phyloP scores from a whole-genome alignment of 2,329 filamentous ascomycete species.

The Basipetospora chlamydospora region DNA sequence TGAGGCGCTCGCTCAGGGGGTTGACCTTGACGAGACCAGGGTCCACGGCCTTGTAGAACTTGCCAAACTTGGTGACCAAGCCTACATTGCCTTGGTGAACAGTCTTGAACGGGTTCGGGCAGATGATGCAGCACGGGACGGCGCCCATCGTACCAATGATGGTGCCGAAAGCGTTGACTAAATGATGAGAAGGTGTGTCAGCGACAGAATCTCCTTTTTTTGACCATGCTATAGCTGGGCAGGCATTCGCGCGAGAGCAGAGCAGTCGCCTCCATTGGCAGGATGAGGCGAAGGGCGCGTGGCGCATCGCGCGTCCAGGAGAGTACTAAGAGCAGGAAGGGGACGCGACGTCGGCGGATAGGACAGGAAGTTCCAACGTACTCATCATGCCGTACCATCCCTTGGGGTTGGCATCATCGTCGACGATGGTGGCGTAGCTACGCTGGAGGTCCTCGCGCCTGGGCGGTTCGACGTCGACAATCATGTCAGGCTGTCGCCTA shows the following conservation, averaged over 20 bases:
- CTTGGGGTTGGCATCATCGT: conserved; percentile 53
- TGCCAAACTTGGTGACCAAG: conserved; percentile 87
- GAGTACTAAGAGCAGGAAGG: no score
- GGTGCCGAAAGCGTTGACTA: conserved; percentile 59
- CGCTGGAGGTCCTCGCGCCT: conserved; percentile 72
- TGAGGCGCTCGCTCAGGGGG: conserved; percentile 76
- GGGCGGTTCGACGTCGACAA: conserved; percentile 56
- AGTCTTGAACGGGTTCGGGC: conserved; percentile 90
- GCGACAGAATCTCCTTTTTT: neutral
- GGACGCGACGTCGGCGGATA: no score
- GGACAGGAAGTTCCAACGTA: conserved; percentile 30
- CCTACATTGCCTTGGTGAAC: conserved; percentile 90
- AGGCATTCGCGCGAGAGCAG: neutral
- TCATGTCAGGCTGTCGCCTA: conserved; percentile 40
- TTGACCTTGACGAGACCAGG: conserved; percentile 96
- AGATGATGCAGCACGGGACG: conserved; percentile 79
- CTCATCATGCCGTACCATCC: conserved; percentile 87
- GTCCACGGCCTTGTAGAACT: conserved; percentile 90
- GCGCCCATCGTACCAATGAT: conserved; percentile 69
- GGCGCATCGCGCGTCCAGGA: no score
- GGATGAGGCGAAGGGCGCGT: no score
- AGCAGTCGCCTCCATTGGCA: neutral
- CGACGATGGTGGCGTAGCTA: conserved; percentile 54
- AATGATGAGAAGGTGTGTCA: neutral
- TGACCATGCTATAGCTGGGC: neutral